These are phyloP conservation scores for Vigna hirtella DNA, from an alignment of 306 rosid genomes.

Conservation along the genomic window DNA sequence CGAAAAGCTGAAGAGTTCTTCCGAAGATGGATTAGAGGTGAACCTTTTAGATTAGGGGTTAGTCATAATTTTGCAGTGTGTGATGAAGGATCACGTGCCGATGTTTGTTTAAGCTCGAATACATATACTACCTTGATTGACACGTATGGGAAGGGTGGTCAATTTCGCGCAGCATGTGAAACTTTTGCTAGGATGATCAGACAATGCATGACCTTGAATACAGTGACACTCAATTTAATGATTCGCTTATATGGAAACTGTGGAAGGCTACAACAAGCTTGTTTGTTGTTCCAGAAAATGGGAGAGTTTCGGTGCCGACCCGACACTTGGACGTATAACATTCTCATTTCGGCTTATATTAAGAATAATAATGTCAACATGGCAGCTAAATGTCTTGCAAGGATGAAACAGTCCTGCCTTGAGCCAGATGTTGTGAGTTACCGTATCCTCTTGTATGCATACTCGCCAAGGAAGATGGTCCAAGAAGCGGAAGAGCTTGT, in stretches of 20 bases:
- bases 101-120: slow-evolving; percentile 57
- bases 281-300: slow-evolving; percentile 69
- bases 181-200: slow-evolving; percentile 72
- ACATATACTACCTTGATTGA: slow-evolving; percentile 78
- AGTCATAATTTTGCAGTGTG: background rate
- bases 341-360: slow-evolving; percentile 65
- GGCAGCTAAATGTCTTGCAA: slow-evolving; percentile 63
- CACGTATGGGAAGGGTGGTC: slow-evolving; percentile 77
- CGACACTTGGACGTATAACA: slow-evolving; percentile 78
- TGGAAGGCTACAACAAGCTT: slow-evolving; percentile 61
- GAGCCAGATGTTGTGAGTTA: slow-evolving; percentile 73
- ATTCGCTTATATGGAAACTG: slow-evolving; percentile 81
- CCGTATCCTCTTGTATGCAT: slow-evolving; percentile 74
- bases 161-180: slow-evolving; percentile 62
- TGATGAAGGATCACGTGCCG: slow-evolving; percentile 34
- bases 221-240: slow-evolving; percentile 82
- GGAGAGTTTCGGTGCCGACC: slow-evolving; percentile 68
- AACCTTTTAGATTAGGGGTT: slow-evolving; percentile 43
- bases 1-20: slow-evolving; percentile 70
- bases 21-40: slow-evolving; percentile 61
- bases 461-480: slow-evolving; percentile 77
- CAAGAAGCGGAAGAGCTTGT: slow-evolving; percentile 65
- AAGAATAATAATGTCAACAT: slow-evolving; percentile 62
- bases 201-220: slow-evolving; percentile 68
- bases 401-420: slow-evolving; percentile 68